A percentile compares a stretch with the other conserved stretches of the same genome.
These are phyloP conservation scores for Trebouxia sp. DNA, from an alignment of 139 green algal genomes.

Conservation along the genomic window DNA sequence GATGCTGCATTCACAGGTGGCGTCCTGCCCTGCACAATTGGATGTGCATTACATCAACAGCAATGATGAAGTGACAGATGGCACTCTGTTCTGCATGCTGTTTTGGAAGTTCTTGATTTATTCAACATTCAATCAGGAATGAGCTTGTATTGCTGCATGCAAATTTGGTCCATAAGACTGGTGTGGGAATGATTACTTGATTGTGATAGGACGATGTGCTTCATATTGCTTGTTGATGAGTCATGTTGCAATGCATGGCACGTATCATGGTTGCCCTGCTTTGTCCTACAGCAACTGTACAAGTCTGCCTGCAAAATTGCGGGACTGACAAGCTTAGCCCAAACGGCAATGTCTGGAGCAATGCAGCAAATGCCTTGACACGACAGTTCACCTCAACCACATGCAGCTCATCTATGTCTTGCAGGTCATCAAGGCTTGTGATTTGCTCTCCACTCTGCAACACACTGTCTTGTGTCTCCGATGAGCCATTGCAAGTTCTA, in stretches of 20 bases:
- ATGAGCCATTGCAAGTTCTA: background rate
- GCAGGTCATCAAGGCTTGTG: conserved; percentile 71
- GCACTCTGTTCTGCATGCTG: background rate
- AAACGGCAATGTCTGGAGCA: too few species aligned
- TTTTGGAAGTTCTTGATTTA: background rate
- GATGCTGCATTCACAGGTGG: background rate
- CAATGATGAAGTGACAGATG: too few species aligned
- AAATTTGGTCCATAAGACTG: background rate
- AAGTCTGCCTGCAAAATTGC: too few species aligned
- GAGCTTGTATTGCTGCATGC: background rate
- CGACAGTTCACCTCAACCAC: conserved; percentile 76
- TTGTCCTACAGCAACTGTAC: too few species aligned
- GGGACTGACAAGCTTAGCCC: too few species aligned
- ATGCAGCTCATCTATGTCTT: conserved; percentile 88
- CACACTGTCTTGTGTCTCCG: background rate
- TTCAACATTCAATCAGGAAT: background rate
- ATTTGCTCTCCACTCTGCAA: conserved; percentile 74
- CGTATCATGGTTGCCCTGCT: too few species aligned
- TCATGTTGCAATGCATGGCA: too few species aligned
- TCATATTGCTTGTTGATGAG: too few species aligned
- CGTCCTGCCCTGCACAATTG: background rate
- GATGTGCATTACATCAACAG: too few species aligned
- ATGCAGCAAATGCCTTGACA: too few species aligned
- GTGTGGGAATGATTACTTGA: too few species aligned
- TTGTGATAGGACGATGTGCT: too few species aligned